Evolutionary conservation across 2,329 filamentous ascomycete species (phyloP), one percentile per base, ranked within the genome.

Genomic region (Corniculantispora saksenae): DNA sequence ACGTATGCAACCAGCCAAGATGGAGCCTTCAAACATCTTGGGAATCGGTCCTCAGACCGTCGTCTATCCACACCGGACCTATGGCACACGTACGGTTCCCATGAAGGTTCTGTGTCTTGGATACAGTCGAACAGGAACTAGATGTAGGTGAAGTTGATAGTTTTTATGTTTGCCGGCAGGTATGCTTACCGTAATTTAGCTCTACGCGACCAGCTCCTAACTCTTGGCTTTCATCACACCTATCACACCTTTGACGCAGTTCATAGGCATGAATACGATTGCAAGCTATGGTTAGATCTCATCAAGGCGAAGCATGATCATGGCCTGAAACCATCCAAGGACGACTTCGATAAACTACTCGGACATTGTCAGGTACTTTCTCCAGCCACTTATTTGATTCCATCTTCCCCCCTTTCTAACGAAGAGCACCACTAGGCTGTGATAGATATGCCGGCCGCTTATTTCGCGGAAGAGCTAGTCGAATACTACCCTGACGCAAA

Each of bases 51-150:
- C n/a, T n/a, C n/a, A n/a, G n/a, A n/a, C n/a, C n/a, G n/a, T n/a
- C n/a, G n/a, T n/a, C n/a, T n/a, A n/a, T n/a, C n/a, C n/a, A n/a
- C n/a, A n/a, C n/a, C n/a, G n/a, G n/a, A n/a, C n/a, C n/a, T n/a
- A n/a, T n/a, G n/a, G n/a, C n/a, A 47, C 63, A n/a, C 63, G 63
- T 32, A 65, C 63, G 3, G 50, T 48, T 8, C 63, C 63, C 7
- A 65, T 65, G 63, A 65, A 60, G 48, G 63, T 65, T 4, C 40
- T 65, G 17, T 65, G 63, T 32, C 38, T 65, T 15, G 63, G 63
- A 3, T 27, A 60, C 35, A 50, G 56, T 2, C 63, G 63, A 13
- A 65, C 63, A 1, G 63, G 63, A n/a, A 65, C 63, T 15, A 25
- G 32, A 6, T 65, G 63, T 60, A 55, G 2, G 56, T n/a, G n/a